Base-by-base conservation (phyloP, 768 basidiomycete species). In the Mycena galericulata region DNA sequence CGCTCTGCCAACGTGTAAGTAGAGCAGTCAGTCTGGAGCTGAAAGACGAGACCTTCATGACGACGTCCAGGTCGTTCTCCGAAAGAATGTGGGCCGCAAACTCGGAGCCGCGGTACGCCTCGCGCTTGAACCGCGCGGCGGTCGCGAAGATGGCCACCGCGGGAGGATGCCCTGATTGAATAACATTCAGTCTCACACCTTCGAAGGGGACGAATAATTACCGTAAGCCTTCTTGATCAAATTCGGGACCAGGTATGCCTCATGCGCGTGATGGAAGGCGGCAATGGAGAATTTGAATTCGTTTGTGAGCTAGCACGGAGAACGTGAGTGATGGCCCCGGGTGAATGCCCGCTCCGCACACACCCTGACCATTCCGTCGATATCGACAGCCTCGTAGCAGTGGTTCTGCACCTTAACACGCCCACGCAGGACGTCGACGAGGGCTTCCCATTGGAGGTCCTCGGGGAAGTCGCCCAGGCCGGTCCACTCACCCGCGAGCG, bases 231-330 rank as follows among this genome's bases (percentile, higher is more conserved):
- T 84, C 78, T 93, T 94, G 66, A 95, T 84, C 3, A 92, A 76
- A 30, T 89, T 88, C 3, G 93, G 90, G 20, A 94, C 92, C 47
- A 95, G 88, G 72, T 92, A 95, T 0, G 93, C 88, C 71, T 95
- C 92, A 51, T 90, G 67, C 2, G 93, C 93, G 71, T 94, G 93
- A 71, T 94, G 93, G 78, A 93, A 88, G 0, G 90, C 90, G 1
- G 92, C 87, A 32, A 94, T 81, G 0, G 90, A 86, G 79, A 93
- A 93, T 69, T 93, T 82, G 80, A 94, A 95, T 69, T 95, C 93
- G 77, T 95, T 92, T 12, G 92, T 88, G 4, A 95, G 81, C 85
- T 93, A 62, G 34, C 22, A 30, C 29, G 24, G 1, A 86, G 79
- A 92, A 92, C 67, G 92, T 81, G 81, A 94, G 94, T 70, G 94